phyloP scores from a whole-genome alignment of 306 rosid species.

The Quercus ilex region DNA sequence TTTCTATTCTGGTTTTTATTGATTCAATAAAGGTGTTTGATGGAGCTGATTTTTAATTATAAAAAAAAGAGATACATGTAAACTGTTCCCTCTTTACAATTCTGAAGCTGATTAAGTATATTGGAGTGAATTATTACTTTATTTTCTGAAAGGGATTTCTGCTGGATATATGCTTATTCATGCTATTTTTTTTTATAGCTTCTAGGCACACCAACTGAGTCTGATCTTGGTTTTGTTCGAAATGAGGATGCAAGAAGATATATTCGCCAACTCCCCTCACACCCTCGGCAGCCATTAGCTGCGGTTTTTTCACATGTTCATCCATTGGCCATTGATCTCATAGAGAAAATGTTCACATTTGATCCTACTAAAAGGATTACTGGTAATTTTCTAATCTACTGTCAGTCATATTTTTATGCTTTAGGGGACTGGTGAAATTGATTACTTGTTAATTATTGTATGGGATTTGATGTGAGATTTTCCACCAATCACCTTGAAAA shows the following conservation, averaged over 20 bases:
- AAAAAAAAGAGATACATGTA: not conserved
- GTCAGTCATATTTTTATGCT: constrained; percentile 3
- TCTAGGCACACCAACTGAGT: constrained; percentile 95
- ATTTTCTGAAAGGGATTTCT: constrained; percentile 11
- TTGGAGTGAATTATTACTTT: constrained; percentile 1
- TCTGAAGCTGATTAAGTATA: not conserved
- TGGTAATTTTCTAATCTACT: constrained; percentile 47
- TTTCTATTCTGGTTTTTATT: not conserved
- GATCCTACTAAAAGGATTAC: constrained; percentile 90
- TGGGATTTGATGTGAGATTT: not conserved
- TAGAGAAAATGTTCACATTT: constrained; percentile 88
- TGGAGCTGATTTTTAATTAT: not conserved
- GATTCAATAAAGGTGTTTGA: not conserved
- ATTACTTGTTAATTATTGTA: not conserved
- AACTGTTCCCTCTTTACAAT: not conserved
- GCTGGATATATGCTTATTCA: constrained; percentile 26
- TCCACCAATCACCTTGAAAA: not conserved
- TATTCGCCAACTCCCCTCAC: constrained; percentile 69
- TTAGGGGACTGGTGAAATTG: not conserved
- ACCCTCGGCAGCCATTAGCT: constrained; percentile 76
- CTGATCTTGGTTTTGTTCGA: constrained; percentile 76
- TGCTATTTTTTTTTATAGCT: constrained; percentile 49
- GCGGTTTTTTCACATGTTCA: constrained; percentile 79
- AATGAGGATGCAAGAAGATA: constrained; percentile 87
- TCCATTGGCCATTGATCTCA: constrained; percentile 80